Base-by-base conservation (phyloP, 116 monocot species). In the Iris pallida region DNA sequence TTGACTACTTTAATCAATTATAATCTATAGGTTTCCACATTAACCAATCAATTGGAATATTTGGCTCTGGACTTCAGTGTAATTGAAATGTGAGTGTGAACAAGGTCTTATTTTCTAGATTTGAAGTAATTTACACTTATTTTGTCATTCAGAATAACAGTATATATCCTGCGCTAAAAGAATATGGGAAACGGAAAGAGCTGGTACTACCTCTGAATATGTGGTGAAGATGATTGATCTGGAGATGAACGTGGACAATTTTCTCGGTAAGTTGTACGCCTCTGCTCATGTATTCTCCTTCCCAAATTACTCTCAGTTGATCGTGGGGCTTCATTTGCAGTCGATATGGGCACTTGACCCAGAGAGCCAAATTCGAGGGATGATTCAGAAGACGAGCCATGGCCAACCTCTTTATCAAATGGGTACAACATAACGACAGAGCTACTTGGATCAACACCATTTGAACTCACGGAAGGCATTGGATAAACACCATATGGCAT, bases 341-440 rank as follows among this genome's bases (percentile, higher is more conserved):
- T 45, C 0, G 80, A 48, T 9, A 73, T 45, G 57, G 62, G 75
- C 7, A 80, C 72, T 16, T 78, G 67, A 45, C 83, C 78, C 6
- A 78, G 68, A 4, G 89, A 82, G 10, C 82, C 85, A 70, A 89
- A 85, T n/a, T 90, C 86, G 30, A 90, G 69, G 3, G 75, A 30
- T 30, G 30, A 73, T 64, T 86, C 83, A 13, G 69, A 59, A 47
- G 75, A 53, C n/a, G 64, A 70, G 14, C 47, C 80, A 74, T 78
- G 78, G 5, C 69, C 55, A 56, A 42, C 66, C 16, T 75, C 78
- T 66, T 73, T 79, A 60, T 86, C 81, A 59, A 71, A 83, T 8
- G 86, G 66, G 47, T 81, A 85, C 9, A 83, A 51, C 90, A 86
- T 86, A 20, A 90, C 57, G 56, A 84, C 71, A 66, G 83, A 74